These are phyloP conservation scores for Colletotrichum sp. DNA, from an alignment of 2,329 filamentous ascomycete genomes.

Conservation along the genomic window DNA sequence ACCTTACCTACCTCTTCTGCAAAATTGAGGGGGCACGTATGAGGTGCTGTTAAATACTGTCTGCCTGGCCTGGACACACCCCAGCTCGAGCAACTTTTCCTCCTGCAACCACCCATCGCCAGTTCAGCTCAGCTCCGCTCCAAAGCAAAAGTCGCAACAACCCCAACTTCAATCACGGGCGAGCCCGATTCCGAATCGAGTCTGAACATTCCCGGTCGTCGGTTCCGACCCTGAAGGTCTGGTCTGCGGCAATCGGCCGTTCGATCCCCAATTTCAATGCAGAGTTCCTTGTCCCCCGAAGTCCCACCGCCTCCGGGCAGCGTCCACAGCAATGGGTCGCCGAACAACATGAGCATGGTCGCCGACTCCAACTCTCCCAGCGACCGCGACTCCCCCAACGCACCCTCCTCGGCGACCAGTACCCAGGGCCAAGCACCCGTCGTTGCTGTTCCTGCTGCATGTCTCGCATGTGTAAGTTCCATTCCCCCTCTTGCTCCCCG, in stretches of 20 bases:
- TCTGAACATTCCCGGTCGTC: neutral
- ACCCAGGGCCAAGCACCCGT: constrained; percentile 32
- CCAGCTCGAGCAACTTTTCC: neutral
- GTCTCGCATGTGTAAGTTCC: constrained; percentile 58
- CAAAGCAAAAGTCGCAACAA: neutral
- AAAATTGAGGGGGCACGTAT: neutral
- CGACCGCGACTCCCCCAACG: constrained; percentile 12
- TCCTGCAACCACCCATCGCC: neutral
- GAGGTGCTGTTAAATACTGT: neutral
- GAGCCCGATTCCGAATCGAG: neutral
- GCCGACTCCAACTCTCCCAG: constrained; percentile 23
- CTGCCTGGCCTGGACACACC: neutral
- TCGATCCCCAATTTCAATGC: neutral
- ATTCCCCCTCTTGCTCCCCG: neutral
- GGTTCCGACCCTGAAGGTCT: neutral
- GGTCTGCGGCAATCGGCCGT: neutral
- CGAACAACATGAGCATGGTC: neutral
- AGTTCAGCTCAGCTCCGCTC: neutral
- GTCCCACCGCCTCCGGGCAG: constrained; percentile 9
- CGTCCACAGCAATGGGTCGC: constrained; percentile 17
- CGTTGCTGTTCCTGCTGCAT: constrained; percentile 55
- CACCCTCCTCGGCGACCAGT: constrained; percentile 24
- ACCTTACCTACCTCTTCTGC: neutral
- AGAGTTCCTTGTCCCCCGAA: constrained; percentile 7
- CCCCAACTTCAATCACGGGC: neutral